These are phyloP conservation scores for Oidium heveae DNA, from an alignment of 2,329 filamentous ascomycete genomes.

Conservation along the genomic window DNA sequence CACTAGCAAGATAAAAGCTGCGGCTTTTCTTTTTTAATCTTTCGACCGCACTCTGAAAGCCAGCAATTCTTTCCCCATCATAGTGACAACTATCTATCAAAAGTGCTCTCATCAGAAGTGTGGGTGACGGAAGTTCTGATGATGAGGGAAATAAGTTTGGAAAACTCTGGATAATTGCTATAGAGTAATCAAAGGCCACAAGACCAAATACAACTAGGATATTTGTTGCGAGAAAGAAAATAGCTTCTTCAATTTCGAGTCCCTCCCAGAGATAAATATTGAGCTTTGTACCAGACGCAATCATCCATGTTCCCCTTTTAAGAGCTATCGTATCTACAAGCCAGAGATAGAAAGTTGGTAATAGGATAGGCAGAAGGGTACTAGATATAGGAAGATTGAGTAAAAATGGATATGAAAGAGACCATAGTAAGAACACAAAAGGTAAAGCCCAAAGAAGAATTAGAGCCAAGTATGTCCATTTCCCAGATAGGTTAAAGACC, in stretches of 20 bases:
- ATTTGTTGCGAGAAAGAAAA: slow-evolving; percentile 51
- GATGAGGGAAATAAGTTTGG: slow-evolving; percentile 25
- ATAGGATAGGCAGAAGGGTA: slow-evolving; percentile 29
- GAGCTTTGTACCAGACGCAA: slow-evolving; percentile 40
- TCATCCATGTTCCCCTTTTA: slow-evolving; percentile 44
- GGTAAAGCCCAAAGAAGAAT: slow-evolving; percentile 45
- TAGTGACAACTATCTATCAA: too few relatives aligned
- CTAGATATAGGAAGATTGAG: slow-evolving; percentile 30
- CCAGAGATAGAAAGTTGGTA: slow-evolving; percentile 48
- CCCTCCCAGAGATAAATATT: slow-evolving; percentile 34
- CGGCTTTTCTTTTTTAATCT: too few relatives aligned
- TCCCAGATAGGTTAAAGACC: too few relatives aligned
- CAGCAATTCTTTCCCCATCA: too few relatives aligned
- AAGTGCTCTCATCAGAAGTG: too few relatives aligned
- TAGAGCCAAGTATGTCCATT: slow-evolving; percentile 27
- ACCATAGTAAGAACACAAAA: slow-evolving; percentile 38
- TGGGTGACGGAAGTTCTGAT: neutral
- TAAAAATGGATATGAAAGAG: slow-evolving; percentile 36
- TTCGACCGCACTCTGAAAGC: too few relatives aligned
- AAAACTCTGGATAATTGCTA: slow-evolving; percentile 39
- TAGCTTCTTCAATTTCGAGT: slow-evolving; percentile 47
- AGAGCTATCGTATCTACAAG: slow-evolving; percentile 44
- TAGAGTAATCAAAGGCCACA: slow-evolving; percentile 40
- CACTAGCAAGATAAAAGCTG: too few relatives aligned
- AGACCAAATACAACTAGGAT: slow-evolving; percentile 42